Base-by-base conservation (phyloP, 2,329 filamentous ascomycete genomes). In the Ilyonectria sp. region DNA sequence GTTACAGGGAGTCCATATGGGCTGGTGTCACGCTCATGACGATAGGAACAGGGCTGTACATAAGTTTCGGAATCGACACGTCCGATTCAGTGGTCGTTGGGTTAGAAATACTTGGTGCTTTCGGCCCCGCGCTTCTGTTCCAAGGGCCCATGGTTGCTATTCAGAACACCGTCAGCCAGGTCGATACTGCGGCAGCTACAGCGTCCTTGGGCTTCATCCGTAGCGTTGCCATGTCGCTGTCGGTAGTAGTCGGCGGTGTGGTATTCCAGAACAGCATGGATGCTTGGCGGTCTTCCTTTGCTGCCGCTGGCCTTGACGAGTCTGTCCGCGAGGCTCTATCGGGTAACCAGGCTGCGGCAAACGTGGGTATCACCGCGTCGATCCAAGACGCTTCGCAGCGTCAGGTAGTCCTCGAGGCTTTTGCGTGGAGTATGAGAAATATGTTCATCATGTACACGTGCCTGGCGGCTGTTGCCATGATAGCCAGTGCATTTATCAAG, bases 241-340 rank as follows among this genome's bases (percentile, higher is more conserved):
- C 87, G 1, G 84, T 93, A 50, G 90, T 93, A 1, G 83, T 93
- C 47, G 92, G 92, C n/a, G 87, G 90, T 8, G 90, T 93, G 13
- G 84, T 93, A 10, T 93, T 93, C 80, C 89, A 92, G 77, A 93
- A 93, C 76, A 60, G 40, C 23, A 56, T 64, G 61, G 47, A 63
- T 43, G 23, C 31, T 23, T 43, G 33, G 7, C 43, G 57, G 23
- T 40, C 60, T n/a, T 26, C 46, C 26, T 31, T 63, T 43, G 40
- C 29, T 26, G 50, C 60, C 4, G 43, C 60, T 29, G 43, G 60
- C 29, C 40, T 63, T 19, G 43, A 7, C 19, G 40, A 55, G n/a
- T 40, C 60, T 19, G 31, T 56, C 13, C 29, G 37, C 21, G 40
- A 63, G 40, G 60, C 60, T 43, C 50, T 63, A 26, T 56, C 52